These are phyloP conservation scores for Daldinia eschscholtzii DNA, from an alignment of 2,329 filamentous ascomycete species.

Conservation along the genomic window DNA sequence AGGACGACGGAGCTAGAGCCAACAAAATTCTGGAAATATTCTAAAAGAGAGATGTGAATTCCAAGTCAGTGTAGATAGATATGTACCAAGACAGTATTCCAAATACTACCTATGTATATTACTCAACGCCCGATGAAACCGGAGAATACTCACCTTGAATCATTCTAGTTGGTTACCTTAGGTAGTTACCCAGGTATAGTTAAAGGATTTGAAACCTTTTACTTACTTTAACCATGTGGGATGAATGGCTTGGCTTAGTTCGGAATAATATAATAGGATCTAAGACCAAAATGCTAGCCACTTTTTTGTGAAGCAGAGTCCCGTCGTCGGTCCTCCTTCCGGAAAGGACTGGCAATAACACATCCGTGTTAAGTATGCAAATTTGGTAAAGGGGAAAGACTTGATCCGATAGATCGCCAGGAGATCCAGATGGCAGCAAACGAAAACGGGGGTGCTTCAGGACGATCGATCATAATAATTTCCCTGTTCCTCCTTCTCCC, in stretches of 20 bases:
- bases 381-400: conserved; percentile 9
- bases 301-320: conserved; percentile 9
- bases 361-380: conserved; percentile 18
- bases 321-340: conserved; percentile 28
- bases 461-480: conserved; percentile 41
- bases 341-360: conserved; percentile 21
- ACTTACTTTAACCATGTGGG: conserved; percentile 17
- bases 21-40: conserved; percentile 31
- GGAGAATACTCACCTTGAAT: not conserved
- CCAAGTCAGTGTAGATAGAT: not conserved
- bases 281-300: conserved; percentile 28
- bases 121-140: not conserved
- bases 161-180: not conserved
- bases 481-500: conserved; percentile 4
- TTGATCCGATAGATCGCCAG: conserved; percentile 28
- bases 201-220: not conserved
- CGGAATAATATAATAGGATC: conserved; percentile 23
- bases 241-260: not conserved
- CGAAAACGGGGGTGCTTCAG: conserved; percentile 22
- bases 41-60: not conserved
- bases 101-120: not conserved
- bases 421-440: conserved; percentile 21
- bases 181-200: no score
- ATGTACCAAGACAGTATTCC: not conserved
- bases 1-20: conserved; percentile 20